Conservation (phyloP, 164 flowering plant species). For the Kalanchoe fedtschenkoi region DNA sequence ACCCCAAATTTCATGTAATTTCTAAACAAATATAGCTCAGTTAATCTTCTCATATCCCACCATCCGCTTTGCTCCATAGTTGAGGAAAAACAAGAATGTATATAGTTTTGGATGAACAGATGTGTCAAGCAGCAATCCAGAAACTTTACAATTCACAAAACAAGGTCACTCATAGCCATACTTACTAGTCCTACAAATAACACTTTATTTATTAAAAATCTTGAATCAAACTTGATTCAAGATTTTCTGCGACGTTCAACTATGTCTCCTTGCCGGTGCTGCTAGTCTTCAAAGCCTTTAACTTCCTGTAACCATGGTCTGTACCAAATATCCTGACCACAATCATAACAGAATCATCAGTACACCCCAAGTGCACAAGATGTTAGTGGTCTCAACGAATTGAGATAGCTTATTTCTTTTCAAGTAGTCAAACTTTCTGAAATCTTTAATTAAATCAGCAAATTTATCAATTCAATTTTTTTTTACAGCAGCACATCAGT, state of each 20-base stretch:
- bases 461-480: background rate
- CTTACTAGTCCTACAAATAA: too few species aligned
- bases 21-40: too few species aligned
- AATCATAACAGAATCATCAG: background rate
- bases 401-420: background rate
- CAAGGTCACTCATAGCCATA: too few species aligned
- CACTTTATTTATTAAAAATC: too few species aligned
- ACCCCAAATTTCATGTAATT: too few species aligned
- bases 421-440: background rate
- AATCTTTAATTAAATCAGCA: background rate
- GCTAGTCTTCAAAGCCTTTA: slow-evolving; percentile 57
- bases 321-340: slow-evolving; percentile 85
- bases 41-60: too few species aligned
- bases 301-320: slow-evolving; percentile 76
- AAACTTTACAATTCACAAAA: too few species aligned
- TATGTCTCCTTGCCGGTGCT: slow-evolving; percentile 20
- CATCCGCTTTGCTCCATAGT: too few species aligned
- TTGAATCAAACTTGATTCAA: background rate
- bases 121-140: too few species aligned
- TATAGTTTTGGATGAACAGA: too few species aligned
- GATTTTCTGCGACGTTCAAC: background rate
- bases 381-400: background rate
- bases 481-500: background rate
- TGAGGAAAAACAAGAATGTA: too few species aligned
- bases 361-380: background rate